A percentile compares a stretch with the other conserved stretches of the same genome.
Conservation (phyloP, 495 filamentous ascomycete genomes). For the Daldinia decipiens region DNA sequence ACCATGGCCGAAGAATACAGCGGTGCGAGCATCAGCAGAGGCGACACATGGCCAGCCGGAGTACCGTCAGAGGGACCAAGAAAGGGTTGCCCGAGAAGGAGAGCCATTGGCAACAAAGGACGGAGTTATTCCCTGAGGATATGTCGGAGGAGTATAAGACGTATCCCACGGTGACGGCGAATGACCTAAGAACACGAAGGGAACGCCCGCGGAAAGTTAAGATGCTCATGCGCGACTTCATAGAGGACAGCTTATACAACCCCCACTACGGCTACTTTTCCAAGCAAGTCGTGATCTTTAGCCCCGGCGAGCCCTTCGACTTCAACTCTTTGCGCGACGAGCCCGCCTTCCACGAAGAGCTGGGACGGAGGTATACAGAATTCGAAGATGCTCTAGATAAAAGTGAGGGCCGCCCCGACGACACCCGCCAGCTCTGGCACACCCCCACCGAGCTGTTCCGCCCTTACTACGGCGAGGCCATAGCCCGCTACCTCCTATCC, state of each 20-base stretch:
- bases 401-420: conserved; percentile 64
- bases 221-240: conserved; percentile 97
- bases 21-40: conserved; percentile 44
- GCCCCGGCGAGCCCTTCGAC: conserved; percentile 89
- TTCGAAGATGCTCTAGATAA: conserved; percentile 91
- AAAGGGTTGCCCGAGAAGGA: conserved; percentile 49
- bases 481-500: conserved; percentile 90
- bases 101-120: conserved; percentile 83
- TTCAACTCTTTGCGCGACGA: conserved; percentile 85
- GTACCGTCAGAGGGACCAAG: conserved; percentile 31
- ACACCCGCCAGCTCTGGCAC: conserved; percentile 94
- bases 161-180: conserved; percentile 86
- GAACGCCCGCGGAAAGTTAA: conserved; percentile 89
- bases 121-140: conserved; percentile 73
- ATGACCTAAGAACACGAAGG: conserved; percentile 72
- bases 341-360: conserved; percentile 76
- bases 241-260: conserved; percentile 98
- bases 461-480: conserved; percentile 96
- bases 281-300: conserved; percentile 96
- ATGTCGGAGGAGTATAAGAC: conserved; percentile 78
- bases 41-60: conserved; percentile 43
- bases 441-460: conserved; percentile 97
- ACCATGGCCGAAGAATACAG: conserved; percentile 49
- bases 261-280: conserved; percentile 98
- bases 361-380: conserved; percentile 82